Conservation (phyloP, 176 grass and related monocot genomes). For the Chrysopogon serrulatus region DNA sequence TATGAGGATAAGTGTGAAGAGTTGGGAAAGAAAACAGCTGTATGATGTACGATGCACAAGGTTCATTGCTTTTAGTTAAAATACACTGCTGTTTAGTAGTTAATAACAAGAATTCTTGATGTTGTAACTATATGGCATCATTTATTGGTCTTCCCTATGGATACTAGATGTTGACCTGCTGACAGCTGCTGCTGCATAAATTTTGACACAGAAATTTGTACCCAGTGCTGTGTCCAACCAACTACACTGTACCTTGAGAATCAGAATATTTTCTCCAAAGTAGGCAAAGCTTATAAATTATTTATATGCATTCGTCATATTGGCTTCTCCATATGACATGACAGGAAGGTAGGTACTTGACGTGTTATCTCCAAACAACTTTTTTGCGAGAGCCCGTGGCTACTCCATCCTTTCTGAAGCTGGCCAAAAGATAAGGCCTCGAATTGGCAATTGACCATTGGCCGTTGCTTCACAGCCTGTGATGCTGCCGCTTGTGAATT, state of each 20-base stretch:
- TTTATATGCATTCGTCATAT: not conserved
- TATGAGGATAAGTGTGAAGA: not conserved
- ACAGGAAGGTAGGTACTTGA: not conserved
- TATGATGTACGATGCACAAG: conserved; percentile 24
- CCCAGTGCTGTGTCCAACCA: not conserved
- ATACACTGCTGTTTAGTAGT: conserved; percentile 14
- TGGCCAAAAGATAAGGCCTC: not conserved
- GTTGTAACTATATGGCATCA: not conserved
- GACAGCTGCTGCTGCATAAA: conserved; percentile 2
- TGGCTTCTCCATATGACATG: not conserved
- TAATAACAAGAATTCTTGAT: not conserved
- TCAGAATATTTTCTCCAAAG: not conserved
- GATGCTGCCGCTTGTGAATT: not conserved
- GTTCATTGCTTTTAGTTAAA: conserved; percentile 7
- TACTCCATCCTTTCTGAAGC: not conserved
- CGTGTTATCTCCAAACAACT: conserved; percentile 6
- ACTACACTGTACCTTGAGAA: not conserved
- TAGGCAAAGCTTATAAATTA: not conserved
- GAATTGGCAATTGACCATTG: not conserved
- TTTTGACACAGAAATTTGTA: not conserved
- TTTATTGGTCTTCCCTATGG: not conserved
- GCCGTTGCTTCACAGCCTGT: not conserved
- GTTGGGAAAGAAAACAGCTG: not conserved
- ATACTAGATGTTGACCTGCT: not conserved
- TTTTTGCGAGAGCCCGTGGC: not conserved